Conservation (phyloP, 768 basidiomycete genomes). For the Lactarius tabidus region DNA sequence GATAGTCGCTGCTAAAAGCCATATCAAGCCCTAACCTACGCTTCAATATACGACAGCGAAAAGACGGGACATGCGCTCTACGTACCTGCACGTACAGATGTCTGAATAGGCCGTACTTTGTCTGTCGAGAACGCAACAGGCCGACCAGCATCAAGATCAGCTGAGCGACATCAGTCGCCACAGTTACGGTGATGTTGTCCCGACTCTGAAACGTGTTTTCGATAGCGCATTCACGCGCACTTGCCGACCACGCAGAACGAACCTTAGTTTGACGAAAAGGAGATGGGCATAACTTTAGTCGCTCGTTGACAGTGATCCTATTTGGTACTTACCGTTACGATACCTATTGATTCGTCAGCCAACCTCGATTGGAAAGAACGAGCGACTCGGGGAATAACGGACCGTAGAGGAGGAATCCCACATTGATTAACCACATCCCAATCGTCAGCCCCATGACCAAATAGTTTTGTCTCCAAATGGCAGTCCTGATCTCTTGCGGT, state of each 20-base stretch:
- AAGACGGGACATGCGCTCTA: neutral
- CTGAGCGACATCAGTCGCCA: conserved; percentile 9
- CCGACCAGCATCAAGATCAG: conserved; percentile 12
- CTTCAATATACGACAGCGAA: neutral
- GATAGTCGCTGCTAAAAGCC: conserved; percentile 5
- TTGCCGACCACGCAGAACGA: neutral
- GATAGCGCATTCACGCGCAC: neutral
- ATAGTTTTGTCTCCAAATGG: conserved; percentile 2
- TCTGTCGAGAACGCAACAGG: conserved; percentile 2
- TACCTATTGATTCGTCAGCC: neutral
- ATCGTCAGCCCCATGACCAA: neutral
- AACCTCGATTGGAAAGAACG: neutral
- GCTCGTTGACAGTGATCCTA: neutral
- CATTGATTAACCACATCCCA: conserved; percentile 3
- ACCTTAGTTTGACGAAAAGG: neutral
- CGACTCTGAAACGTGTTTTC: neutral
- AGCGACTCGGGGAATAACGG: neutral
- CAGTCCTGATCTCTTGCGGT: neutral
- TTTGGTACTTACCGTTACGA: neutral
- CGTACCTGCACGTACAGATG: conserved; percentile 11
- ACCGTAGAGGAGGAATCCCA: conserved; percentile 14
- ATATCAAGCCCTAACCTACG: conserved; percentile 15
- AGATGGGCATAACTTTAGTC: neutral
- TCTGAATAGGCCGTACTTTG: neutral
- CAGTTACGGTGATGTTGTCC: conserved; percentile 8